A percentile compares a stretch with the other conserved stretches of the same genome.
These are phyloP conservation scores for Elymus sibiricus DNA, from an alignment of 176 grass and related monocot genomes.

Conservation along the genomic window DNA sequence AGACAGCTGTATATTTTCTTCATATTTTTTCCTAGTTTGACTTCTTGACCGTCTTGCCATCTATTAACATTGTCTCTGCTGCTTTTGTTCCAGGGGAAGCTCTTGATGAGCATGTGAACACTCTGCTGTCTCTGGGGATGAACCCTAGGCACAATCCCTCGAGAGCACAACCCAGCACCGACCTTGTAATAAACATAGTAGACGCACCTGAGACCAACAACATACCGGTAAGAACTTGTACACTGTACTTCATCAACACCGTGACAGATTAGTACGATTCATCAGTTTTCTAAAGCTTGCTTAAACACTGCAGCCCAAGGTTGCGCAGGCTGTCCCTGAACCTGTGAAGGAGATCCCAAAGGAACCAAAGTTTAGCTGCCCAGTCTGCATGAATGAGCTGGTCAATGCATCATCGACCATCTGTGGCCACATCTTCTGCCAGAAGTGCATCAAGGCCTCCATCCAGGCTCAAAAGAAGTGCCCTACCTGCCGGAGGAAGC, in stretches of 20 bases:
- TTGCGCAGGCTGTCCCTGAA: constrained; percentile 23
- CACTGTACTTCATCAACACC: neutral
- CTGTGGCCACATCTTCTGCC: constrained; percentile 95
- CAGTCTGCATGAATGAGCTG: constrained; percentile 67
- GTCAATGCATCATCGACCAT: constrained; percentile 64
- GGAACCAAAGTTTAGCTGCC: constrained; percentile 74
- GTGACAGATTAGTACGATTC: neutral
- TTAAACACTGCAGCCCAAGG: constrained; percentile 16
- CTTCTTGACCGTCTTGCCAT: neutral
- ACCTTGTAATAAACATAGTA: constrained; percentile 21
- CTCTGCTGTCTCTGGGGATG: constrained; percentile 44
- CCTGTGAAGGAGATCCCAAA: constrained; percentile 38
- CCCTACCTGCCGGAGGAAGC: constrained; percentile 74
- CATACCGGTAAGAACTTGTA: constrained; percentile 9
- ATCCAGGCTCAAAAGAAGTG: constrained; percentile 72
- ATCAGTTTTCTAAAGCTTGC: constrained; percentile 5
- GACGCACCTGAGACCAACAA: constrained; percentile 21
- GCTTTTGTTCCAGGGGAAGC: constrained; percentile 38
- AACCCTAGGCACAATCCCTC: constrained; percentile 21
- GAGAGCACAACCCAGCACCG: neutral
- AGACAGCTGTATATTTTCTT: neutral
- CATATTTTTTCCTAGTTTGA: neutral
- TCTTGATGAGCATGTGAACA: constrained; percentile 53
- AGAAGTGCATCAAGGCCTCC: constrained; percentile 55
- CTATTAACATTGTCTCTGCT: neutral